A percentile compares a stretch with the other conserved stretches of the same genome.
Evolutionary conservation across 2,329 filamentous ascomycete genomes (phyloP).

Genomic region (Parafenestella ontariensis): DNA sequence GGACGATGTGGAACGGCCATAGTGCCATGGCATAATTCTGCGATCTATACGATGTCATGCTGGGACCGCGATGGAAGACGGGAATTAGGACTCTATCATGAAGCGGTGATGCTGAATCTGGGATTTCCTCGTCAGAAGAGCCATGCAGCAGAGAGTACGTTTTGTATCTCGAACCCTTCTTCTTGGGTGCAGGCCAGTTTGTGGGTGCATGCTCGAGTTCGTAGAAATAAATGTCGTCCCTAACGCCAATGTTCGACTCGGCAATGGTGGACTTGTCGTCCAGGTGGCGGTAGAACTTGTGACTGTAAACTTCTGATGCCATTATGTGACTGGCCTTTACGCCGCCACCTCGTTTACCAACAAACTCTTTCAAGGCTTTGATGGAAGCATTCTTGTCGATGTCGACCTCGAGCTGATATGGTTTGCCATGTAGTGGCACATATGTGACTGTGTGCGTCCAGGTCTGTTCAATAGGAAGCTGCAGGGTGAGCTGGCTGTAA

Average conservation of each 20-base stretch:
- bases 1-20: conserved; percentile 73
- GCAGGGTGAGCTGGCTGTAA: conserved; percentile 92
- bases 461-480: conserved; percentile 83
- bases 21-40: conserved; percentile 45
- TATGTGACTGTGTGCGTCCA: conserved; percentile 80
- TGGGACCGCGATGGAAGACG: conserved; percentile 67
- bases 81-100: conserved; percentile 75
- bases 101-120: conserved; percentile 65
- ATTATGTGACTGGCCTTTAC: conserved; percentile 70
- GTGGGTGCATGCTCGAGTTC: conserved; percentile 82
- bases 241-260: conserved; percentile 70
- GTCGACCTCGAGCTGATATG: conserved; percentile 78
- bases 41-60: conserved; percentile 40
- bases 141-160: conserved; percentile 56
- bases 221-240: conserved; percentile 72
- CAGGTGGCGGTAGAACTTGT: conserved; percentile 87
- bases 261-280: conserved; percentile 70
- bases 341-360: conserved; percentile 62
- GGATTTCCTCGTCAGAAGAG: conserved; percentile 55
- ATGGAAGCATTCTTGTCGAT: conserved; percentile 78
- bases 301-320: conserved; percentile 80
- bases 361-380: conserved; percentile 68
- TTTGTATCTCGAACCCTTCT: conserved; percentile 50
- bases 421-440: conserved; percentile 75
- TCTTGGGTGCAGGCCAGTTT: conserved; percentile 72